Evolutionary conservation across 2,329 filamentous ascomycete genomes (phyloP).

Genomic region (Fusarium napiforme): DNA sequence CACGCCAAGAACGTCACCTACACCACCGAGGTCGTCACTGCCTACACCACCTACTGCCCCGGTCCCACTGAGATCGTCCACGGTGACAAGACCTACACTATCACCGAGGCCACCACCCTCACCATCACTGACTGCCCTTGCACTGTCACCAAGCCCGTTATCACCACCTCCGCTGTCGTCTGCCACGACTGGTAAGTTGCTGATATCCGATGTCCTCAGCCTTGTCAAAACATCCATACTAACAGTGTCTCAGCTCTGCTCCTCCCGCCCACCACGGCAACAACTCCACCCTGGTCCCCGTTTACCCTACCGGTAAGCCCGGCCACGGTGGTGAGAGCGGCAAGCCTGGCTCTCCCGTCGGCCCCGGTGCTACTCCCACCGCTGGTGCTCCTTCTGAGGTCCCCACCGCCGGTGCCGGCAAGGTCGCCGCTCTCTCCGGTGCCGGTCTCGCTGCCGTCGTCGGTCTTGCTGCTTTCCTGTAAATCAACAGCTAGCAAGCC

Average conservation of each 20-base stretch:
- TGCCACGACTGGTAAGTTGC: conserved; percentile 64
- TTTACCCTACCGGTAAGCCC: conserved; percentile 33
- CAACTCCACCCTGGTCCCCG: conserved; percentile 50
- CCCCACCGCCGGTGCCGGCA: conserved; percentile 66
- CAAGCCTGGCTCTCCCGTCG: conserved; percentile 5
- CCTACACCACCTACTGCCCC: conserved; percentile 79
- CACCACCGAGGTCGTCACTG: conserved; percentile 73
- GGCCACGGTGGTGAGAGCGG: conserved; percentile 17
- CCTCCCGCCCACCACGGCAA: conserved; percentile 46
- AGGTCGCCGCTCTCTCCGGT: conserved; percentile 66
- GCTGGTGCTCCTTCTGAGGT: conserved; percentile 50
- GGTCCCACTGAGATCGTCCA: conserved; percentile 71
- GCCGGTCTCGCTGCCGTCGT: conserved; percentile 70
- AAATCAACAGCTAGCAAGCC: conserved; percentile 56
- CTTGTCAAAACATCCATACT: conserved; percentile 17
- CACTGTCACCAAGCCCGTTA: conserved; percentile 71
- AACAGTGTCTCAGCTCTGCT: conserved; percentile 38
- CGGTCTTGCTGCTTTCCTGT: conserved; percentile 69
- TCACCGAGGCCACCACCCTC: conserved; percentile 75
- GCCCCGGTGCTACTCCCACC: conserved; percentile 45
- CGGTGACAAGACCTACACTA: conserved; percentile 73
- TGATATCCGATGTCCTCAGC: not conserved
- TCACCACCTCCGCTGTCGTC: conserved; percentile 61
- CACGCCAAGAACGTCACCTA: conserved; percentile 57
- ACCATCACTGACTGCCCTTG: conserved; percentile 79